Evolutionary conservation across 2,329 filamentous ascomycete species (phyloP), one percentile per base, ranked within the genome.

Genomic region (Mycosphaerella sp.): DNA sequence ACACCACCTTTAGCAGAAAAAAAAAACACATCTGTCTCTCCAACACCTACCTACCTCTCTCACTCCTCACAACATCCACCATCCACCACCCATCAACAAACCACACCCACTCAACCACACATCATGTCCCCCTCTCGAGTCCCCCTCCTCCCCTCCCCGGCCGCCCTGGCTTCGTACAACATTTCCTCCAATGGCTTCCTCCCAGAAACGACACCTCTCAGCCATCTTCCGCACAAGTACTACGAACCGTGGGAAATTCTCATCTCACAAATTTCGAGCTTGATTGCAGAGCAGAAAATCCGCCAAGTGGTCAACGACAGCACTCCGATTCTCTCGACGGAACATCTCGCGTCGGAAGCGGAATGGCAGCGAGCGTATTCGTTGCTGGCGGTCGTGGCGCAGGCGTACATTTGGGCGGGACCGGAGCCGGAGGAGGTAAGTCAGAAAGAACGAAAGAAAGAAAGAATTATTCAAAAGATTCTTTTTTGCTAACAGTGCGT

Each of bases 211-310:
- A 73, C 86, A 17, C 92, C 92, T 39, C 76, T 96, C 59, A 82
- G 85, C 52, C 76, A 82, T 54, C 81, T 97, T 14, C 85, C 89
- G n/a, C 86, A 95, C 67, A 82, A 84, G 2, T 95, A 95, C 75
- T 97, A 96, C 72, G 85, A 87, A 70, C 88, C 89, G 66, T 97
- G 92, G 92, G 92, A 97, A 73, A 81, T 84, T 41, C 80, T 95
- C 47, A 82, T 85, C 29, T 79, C 83, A 59, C 95, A 95, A 65
- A 78, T 97, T 29, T 90, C 95, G 72, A 81, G 82, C 6, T 77
- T 96, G 55, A 83, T 96, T 45, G 79, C 95, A 51, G 90, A 83
- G 70, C 87, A 85, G 68, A 82, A 89, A 52, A 77, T 97, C 55
- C 85, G 90, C 55, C 85, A 89, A 45, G 79, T 81, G 44, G 81